Evolutionary conservation across 768 basidiomycete species (phyloP).

Genomic region (Dioszegia aurantiaca): DNA sequence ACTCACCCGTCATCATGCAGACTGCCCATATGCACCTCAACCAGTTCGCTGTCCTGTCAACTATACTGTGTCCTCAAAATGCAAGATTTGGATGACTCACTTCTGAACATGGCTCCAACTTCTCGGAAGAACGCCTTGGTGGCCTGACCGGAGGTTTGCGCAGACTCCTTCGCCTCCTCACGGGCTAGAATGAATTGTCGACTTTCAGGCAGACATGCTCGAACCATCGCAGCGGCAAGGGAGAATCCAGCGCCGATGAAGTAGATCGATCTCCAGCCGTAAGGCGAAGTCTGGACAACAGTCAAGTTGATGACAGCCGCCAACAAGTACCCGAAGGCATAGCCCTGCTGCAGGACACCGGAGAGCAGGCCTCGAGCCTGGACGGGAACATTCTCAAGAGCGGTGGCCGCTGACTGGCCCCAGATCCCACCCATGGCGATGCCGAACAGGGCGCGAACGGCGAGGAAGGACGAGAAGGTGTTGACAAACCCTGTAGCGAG

Average conservation of each 20-base stretch:
- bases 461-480: slow-evolving; percentile 75
- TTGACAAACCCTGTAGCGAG: slow-evolving; percentile 77
- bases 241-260: slow-evolving; percentile 73
- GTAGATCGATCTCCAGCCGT: slow-evolving; percentile 74
- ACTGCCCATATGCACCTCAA: slow-evolving; percentile 76
- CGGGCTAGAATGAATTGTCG: slow-evolving; percentile 65
- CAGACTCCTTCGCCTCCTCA: slow-evolving; percentile 55
- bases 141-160: slow-evolving; percentile 57
- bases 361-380: slow-evolving; percentile 79
- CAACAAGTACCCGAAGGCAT: slow-evolving; percentile 79
- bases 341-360: slow-evolving; percentile 77
- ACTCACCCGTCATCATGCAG: slow-evolving; percentile 65
- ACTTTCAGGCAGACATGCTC: slow-evolving; percentile 73
- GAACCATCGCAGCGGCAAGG: slow-evolving; percentile 65
- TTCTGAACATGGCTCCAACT: slow-evolving; percentile 71
- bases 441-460: slow-evolving; percentile 70
- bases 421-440: slow-evolving; percentile 60
- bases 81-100: neutral
- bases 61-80: no score
- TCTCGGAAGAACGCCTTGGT: slow-evolving; percentile 71
- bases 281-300: slow-evolving; percentile 53
- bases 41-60: slow-evolving; percentile 59
- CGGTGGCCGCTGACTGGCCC: slow-evolving; percentile 65
- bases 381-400: slow-evolving; percentile 80
- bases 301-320: slow-evolving; percentile 78